Base-by-base conservation (phyloP, 208 protist species). In the Leishmania tropica region DNA sequence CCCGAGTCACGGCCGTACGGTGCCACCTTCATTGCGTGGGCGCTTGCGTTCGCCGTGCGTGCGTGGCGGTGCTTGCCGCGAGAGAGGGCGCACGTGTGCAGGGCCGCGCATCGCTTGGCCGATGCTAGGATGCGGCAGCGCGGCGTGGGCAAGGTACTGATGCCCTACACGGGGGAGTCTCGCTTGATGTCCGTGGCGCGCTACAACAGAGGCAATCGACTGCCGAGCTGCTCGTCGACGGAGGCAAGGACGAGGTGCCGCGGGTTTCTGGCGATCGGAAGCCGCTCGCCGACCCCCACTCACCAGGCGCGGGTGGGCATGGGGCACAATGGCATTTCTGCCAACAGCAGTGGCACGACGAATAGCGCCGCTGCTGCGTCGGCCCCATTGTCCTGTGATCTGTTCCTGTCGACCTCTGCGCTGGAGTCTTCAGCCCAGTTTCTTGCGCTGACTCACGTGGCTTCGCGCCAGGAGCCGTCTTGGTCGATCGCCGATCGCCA, bases 61-160 rank as follows among this genome's bases (percentile, higher is more conserved):
- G 56, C 75, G 60, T 85, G 82, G 82, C 76, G 82, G 28, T 78
- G 47, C 62, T 73, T 85, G 71, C 82, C 82, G 11, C 48, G 64
- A 28, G 82, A 85, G 73, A 35, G 47, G 10, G 72, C 64, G 31
- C 51, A 81, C 70, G 73, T 78, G 60, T 7, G 48, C 10, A 60
- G 64, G n/a, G 53, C 45, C 21, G 82, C 82, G 1, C 82, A 85
- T 62, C 79, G 45, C 48, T 45, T 78, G n/a, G 76, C 79, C 7
- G 79, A 83, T 37, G 11, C 37, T 1, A 28, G 47, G 48, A 80
- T 86, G 83, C 83, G 24, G n/a, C n/a, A 47, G 56, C 40, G 75
- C 7, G 74, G 83, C 6, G 65, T 83, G 37, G 83, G 73, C 28
- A 51, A 47, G 28, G 74, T 86, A 45, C 79, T 80, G 40, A 10